Evolutionary conservation across 495 filamentous ascomycete genomes (phyloP).

Genomic region (Xylaria castorea): DNA sequence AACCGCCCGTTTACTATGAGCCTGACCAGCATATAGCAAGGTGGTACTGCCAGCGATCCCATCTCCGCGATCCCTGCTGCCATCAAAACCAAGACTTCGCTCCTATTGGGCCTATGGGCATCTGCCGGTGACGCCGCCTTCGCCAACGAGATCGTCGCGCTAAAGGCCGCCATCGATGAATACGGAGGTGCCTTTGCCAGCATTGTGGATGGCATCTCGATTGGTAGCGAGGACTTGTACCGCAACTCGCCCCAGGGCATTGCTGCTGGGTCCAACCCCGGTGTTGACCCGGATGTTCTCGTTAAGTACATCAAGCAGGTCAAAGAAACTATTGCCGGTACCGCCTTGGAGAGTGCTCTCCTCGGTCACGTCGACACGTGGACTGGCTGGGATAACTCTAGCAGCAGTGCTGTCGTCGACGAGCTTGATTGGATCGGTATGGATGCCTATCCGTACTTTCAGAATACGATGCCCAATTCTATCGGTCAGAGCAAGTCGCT

Average conservation of each 20-base stretch:
- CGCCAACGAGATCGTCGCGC: slow-evolving; percentile 71
- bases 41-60: slow-evolving; percentile 60
- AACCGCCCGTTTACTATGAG: neutral
- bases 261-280: slow-evolving; percentile 50
- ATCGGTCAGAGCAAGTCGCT: slow-evolving; percentile 66
- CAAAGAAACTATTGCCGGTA: slow-evolving; percentile 63
- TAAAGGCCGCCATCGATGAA: slow-evolving; percentile 65
- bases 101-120: slow-evolving; percentile 81
- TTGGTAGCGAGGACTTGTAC: slow-evolving; percentile 91
- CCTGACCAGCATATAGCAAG: slow-evolving; percentile 44
- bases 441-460: slow-evolving; percentile 78
- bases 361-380: slow-evolving; percentile 94
- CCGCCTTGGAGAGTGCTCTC: slow-evolving; percentile 58
- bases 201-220: slow-evolving; percentile 82
- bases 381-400: slow-evolving; percentile 79
- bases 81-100: slow-evolving; percentile 70
- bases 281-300: slow-evolving; percentile 63
- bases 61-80: slow-evolving; percentile 80
- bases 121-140: slow-evolving; percentile 70
- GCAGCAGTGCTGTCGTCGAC: slow-evolving; percentile 74
- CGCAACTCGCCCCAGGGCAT: slow-evolving; percentile 68
- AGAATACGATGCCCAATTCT: slow-evolving; percentile 70
- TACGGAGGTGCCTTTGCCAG: slow-evolving; percentile 68
- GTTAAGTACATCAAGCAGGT: slow-evolving; percentile 71
- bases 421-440: slow-evolving; percentile 78